phyloP scores from a whole-genome alignment of 108 stramenopile genomes.

The Cyclostephanos invisitatus region DNA sequence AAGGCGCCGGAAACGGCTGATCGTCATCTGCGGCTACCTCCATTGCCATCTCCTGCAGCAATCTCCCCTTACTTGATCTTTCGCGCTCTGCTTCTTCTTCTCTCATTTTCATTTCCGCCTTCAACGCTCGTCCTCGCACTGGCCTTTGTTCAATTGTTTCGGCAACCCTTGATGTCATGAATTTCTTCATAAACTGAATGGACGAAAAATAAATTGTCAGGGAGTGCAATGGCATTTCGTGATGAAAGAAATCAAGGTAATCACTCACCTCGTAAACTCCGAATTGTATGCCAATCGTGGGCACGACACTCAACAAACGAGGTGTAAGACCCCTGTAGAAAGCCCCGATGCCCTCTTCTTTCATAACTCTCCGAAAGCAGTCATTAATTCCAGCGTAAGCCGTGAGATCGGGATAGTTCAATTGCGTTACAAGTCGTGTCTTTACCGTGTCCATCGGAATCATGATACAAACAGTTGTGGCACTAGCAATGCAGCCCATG shows the following conservation, averaged over 20 bases:
- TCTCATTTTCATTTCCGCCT: conserved; percentile 23
- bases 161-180: conserved; percentile 59
- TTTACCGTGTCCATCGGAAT: conserved; percentile 98
- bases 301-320: conserved; percentile 92
- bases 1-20: conserved; percentile 84
- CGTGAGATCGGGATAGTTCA: conserved; percentile 49
- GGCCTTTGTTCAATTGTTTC: conserved; percentile 22
- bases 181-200: conserved; percentile 70
- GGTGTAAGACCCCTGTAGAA: conserved; percentile 95
- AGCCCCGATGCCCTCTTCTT: conserved; percentile 88
- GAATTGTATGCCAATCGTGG: conserved; percentile 99
- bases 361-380: conserved; percentile 80
- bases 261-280: conserved; percentile 81
- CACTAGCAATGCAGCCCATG: conserved; percentile 92
- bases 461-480: conserved; percentile 94
- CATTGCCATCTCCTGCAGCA: conserved; percentile 77
- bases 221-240: background rate
- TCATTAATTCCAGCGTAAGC: conserved; percentile 93
- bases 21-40: conserved; percentile 83
- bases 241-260: background rate
- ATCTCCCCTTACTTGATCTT: conserved; percentile 39
- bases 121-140: conserved; percentile 28
- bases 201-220: background rate
- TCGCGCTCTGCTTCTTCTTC: conserved; percentile 44
- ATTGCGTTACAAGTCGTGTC: conserved; percentile 91